A percentile compares a stretch with the other conserved stretches of the same genome.
These are phyloP conservation scores for Pecoramyces ruminantium DNA, from an alignment of 192 early-diverging fungal species.

Conservation along the genomic window DNA sequence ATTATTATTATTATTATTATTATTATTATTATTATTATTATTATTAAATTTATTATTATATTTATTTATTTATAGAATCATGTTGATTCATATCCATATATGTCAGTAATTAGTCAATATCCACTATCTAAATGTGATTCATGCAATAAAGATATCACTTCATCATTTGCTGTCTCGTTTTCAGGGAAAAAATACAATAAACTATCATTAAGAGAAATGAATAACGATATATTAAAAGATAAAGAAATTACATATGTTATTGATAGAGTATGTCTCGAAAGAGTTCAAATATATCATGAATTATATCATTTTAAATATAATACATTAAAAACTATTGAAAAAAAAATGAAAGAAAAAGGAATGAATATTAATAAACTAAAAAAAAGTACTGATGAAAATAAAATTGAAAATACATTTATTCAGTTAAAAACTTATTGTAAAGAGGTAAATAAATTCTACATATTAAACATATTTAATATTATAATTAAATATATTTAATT, in stretches of 20 bases:
- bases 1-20: too few species aligned
- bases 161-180: background rate
- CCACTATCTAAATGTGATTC: background rate
- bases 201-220: background rate
- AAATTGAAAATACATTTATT: background rate
- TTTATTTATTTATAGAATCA: too few species aligned
- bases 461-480: too few species aligned
- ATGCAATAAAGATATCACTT: background rate
- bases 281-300: background rate
- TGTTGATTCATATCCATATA: background rate
- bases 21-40: too few species aligned
- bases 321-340: background rate
- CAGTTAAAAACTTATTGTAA: background rate
- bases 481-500: too few species aligned
- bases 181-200: background rate
- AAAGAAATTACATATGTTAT: background rate
- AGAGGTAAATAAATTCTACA: background rate
- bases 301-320: background rate
- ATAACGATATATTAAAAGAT: background rate
- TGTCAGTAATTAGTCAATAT: background rate
- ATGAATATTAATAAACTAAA: background rate
- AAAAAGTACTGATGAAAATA: background rate
- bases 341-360: background rate
- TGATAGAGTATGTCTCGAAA: background rate
- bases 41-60: too few species aligned